Conservation (phyloP, 148 eudicot genomes). For the Arbutus unedo region DNA sequence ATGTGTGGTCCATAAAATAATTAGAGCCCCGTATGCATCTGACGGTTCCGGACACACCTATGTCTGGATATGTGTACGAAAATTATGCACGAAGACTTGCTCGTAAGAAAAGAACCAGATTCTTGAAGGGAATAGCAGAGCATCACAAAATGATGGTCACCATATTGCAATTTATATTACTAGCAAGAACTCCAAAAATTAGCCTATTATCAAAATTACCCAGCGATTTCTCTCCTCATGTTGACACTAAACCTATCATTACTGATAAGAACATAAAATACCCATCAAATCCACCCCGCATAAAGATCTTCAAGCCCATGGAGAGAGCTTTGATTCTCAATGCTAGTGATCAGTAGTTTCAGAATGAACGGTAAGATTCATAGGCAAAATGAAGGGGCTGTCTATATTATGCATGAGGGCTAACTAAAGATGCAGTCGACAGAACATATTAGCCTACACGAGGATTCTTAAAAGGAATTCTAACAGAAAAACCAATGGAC, state of each 20-base stretch:
- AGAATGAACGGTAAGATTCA: too few species aligned
- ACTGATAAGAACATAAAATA: background rate
- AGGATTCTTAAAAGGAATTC: background rate
- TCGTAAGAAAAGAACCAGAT: too few species aligned
- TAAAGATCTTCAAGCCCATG: background rate
- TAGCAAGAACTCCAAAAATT: conserved; percentile 14
- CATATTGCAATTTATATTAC: background rate
- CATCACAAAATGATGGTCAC: background rate
- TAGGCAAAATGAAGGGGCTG: too few species aligned
- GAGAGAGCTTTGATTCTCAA: too few species aligned
- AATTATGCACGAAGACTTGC: too few species aligned
- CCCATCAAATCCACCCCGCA: background rate
- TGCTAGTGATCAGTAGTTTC: too few species aligned
- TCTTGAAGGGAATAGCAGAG: background rate
- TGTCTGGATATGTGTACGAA: too few species aligned
- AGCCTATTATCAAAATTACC: conserved; percentile 7
- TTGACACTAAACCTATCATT: conserved; percentile 1
- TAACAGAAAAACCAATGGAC: background rate
- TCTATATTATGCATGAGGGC: too few species aligned
- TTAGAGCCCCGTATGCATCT: too few species aligned
- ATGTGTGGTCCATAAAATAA: too few species aligned
- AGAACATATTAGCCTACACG: background rate
- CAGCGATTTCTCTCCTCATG: conserved; percentile 11
- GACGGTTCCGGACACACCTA: too few species aligned
- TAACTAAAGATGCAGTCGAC: too few species aligned